Base-by-base conservation (phyloP, 345 rosid genomes). In the Eutrema yunnanense region DNA sequence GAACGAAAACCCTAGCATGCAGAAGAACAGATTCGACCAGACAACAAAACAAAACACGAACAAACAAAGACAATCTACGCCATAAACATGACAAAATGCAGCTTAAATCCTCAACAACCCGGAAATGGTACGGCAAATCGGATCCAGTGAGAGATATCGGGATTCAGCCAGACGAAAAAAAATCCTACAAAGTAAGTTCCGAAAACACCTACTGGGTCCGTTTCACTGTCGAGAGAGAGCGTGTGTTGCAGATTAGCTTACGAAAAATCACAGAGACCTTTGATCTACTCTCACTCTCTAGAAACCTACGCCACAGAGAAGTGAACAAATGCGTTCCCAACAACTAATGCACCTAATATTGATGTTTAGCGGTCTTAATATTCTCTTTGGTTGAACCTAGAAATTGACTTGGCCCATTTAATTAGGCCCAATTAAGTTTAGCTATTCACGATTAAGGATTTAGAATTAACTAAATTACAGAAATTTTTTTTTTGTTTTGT, bases 1-100 rank as follows among this genome's bases (percentile, higher is more conserved):
- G 22, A 46, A 19, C 55, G 41, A 75, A 62, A 69, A 75, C 79
- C 74, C 79, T 69, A 69, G 27, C 79, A 69, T 69, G 74, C 78
- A 67, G 12, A 65, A 32, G 54, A 41, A 69, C 57, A 37, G 42
- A 43, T 43, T 75, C 64, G 30, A 51, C 32, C 19, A 61, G 27
- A 62, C 13, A 53, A 44, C 58, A 46, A 36, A 48, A 49, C 13
- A 30, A 55, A 65, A 36, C 59, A 56, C 26, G 29, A 61, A 13
- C 10, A n/a, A 4, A 49, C 16, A 38, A n/a, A 26, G 33, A 66
- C 0, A 33, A 74, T 47, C 40, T 8, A 67, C 3, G 7, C 41
- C 42, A 27, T 0, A 67, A 61, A 6, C 36, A 67, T n/a, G 2
- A 19, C 11, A 30, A 37, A 75, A 68, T 73, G 78, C 44, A 75